phyloP scores from a whole-genome alignment of 305 asterid genomes.

The Rubia balearica region DNA sequence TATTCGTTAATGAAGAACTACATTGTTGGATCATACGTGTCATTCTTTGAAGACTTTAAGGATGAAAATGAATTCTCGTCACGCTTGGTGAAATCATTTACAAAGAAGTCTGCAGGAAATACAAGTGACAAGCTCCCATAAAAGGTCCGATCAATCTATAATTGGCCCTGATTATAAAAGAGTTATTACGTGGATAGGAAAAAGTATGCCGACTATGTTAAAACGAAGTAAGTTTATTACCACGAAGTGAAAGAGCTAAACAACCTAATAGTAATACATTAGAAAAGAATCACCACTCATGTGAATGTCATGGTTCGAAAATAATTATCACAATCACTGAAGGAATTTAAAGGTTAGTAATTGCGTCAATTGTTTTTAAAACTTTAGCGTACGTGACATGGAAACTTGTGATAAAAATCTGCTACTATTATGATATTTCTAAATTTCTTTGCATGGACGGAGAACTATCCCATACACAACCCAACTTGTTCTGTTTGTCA shows the following conservation, averaged over 20 bases:
- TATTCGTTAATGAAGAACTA: too few species aligned
- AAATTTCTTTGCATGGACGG: neutral
- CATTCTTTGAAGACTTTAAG: too few species aligned
- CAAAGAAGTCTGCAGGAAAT: too few species aligned
- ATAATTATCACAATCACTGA: neutral
- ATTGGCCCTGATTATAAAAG: neutral
- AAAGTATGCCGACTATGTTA: slow-evolving; percentile 10
- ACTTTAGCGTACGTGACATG: neutral
- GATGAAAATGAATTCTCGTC: too few species aligned
- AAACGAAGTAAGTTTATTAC: slow-evolving; percentile 11
- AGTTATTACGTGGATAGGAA: neutral
- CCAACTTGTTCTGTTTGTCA: too few species aligned
- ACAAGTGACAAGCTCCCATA: neutral
- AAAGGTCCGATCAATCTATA: neutral
- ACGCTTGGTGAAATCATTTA: too few species aligned
- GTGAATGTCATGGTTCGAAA: neutral
- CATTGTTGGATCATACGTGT: too few species aligned
- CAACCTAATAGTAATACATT: neutral
- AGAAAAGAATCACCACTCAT: neutral
- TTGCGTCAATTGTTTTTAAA: neutral
- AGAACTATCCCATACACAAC: too few species aligned
- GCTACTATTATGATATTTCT: neutral
- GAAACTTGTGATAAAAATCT: neutral
- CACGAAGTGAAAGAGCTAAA: slow-evolving; percentile 8
- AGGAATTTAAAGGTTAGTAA: slow-evolving; percentile 10